Conservation (phyloP, 176 grass and related monocot species). For the Olyra latifolia region DNA sequence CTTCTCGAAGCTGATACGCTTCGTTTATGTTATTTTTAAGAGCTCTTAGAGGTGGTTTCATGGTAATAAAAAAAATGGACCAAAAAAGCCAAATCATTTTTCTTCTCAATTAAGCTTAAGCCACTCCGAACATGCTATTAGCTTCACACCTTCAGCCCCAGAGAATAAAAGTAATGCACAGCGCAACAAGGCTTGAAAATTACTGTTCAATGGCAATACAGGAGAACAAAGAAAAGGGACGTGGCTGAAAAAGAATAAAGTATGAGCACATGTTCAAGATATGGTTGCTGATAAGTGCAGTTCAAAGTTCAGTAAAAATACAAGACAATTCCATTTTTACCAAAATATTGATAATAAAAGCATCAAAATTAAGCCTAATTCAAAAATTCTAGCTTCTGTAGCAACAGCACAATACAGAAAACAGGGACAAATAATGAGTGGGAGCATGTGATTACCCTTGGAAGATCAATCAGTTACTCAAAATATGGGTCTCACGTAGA, state of each 20-base stretch:
- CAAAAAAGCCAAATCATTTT: too few relatives aligned
- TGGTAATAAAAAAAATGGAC: too few relatives aligned
- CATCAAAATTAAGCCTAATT: neutral
- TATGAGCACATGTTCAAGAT: neutral
- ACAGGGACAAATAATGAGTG: neutral
- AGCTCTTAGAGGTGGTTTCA: too few relatives aligned
- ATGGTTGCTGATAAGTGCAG: neutral
- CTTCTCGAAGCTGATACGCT: too few relatives aligned
- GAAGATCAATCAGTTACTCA: neutral
- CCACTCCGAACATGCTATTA: too few relatives aligned
- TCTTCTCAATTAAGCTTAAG: too few relatives aligned
- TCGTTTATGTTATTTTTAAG: too few relatives aligned
- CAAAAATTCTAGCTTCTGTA: neutral
- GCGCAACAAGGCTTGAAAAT: slow-evolving; percentile 1
- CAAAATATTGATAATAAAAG: neutral
- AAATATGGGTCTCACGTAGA: neutral
- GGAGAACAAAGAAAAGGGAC: neutral
- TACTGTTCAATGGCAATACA: neutral
- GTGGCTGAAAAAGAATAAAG: neutral
- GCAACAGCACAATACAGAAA: neutral
- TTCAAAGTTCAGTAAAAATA: neutral
- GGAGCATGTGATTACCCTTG: neutral
- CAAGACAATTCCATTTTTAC: neutral
- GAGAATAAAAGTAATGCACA: neutral
- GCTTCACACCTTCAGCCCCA: neutral